phyloP scores from a whole-genome alignment of 78 protist species.

The Dictyostelium purpureum region DNA sequence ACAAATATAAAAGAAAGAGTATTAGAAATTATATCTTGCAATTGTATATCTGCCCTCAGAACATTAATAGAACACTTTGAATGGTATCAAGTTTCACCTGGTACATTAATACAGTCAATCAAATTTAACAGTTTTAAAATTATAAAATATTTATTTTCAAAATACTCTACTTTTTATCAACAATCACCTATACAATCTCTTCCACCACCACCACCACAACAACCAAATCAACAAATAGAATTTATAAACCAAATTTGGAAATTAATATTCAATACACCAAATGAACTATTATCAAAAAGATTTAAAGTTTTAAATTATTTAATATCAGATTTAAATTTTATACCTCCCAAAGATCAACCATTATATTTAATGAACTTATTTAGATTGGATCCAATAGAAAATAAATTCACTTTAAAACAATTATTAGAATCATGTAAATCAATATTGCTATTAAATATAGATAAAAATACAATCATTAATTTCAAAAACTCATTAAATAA shows the following conservation, averaged over 20 bases:
- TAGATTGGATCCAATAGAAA: slow-evolving; percentile 4
- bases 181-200: too few relatives aligned
- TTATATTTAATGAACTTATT: neutral
- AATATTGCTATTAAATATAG: neutral
- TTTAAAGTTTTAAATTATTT: slow-evolving; percentile 1
- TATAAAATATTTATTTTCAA: neutral
- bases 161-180: neutral
- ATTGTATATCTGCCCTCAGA: neutral
- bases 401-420: neutral
- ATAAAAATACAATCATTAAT: too few relatives aligned
- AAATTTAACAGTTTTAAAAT: neutral
- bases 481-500: neutral
- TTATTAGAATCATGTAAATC: slow-evolving; percentile 4
- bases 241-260: neutral
- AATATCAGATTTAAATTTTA: neutral
- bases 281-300: neutral
- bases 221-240: neutral
- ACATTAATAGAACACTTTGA: neutral
- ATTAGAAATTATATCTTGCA: neutral
- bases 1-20: neutral
- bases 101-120: neutral
- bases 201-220: neutral
- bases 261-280: slow-evolving; percentile 5
- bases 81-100: neutral
- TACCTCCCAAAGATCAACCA: neutral